Conservation (phyloP, 768 basidiomycete genomes). For the Sporobolomyces pararoseus region DNA sequence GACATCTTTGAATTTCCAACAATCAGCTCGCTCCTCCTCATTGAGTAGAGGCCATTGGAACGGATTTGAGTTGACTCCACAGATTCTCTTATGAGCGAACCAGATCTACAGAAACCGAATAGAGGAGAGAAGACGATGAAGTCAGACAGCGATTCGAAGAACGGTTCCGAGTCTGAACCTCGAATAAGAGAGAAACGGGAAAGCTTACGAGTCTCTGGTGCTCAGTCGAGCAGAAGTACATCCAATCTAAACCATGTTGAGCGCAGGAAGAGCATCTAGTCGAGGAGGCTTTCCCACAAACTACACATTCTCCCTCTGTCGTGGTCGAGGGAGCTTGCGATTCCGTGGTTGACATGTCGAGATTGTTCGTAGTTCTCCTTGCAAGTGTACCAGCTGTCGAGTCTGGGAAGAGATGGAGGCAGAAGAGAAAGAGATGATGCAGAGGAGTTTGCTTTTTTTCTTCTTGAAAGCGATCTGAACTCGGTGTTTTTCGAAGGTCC, state of each 20-base stretch:
- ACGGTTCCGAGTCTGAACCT: not conserved
- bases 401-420: too few relatives aligned
- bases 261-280: slow-evolving; percentile 1
- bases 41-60: not conserved
- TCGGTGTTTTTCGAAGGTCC: too few relatives aligned
- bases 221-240: slow-evolving; percentile 14
- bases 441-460: too few relatives aligned
- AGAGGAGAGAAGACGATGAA: not conserved
- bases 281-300: not conserved
- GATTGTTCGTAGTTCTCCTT: too few relatives aligned
- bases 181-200: not conserved
- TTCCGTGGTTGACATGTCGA: too few relatives aligned
- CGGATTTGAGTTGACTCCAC: slow-evolving; percentile 1
- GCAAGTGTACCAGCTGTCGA: too few relatives aligned
- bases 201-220: slow-evolving; percentile 4
- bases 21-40: not conserved
- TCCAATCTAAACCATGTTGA: not conserved
- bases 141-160: not conserved
- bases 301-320: slow-evolving; percentile 7
- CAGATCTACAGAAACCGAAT: not conserved
- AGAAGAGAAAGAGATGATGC: too few relatives aligned
- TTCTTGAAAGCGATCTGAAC: too few relatives aligned
- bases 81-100: not conserved
- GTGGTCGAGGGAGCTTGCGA: too few relatives aligned
- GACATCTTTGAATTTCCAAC: too few relatives aligned